These are phyloP conservation scores for Lasiosphaeria ovina DNA, from an alignment of 495 filamentous ascomycete species.

Conservation along the genomic window DNA sequence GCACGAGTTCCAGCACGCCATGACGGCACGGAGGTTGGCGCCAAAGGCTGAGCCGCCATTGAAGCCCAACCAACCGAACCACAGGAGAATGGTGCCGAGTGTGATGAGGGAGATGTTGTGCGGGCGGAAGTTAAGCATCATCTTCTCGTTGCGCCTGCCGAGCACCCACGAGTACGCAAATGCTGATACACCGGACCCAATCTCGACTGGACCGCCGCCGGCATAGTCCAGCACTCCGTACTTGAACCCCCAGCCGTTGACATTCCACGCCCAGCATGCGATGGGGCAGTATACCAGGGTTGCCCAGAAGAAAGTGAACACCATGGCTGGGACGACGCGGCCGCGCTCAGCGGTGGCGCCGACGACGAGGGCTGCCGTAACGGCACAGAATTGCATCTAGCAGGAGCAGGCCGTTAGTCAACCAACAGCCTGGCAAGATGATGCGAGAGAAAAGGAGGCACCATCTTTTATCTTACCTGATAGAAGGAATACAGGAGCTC, in stretches of 20 bases:
- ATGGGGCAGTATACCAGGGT: conserved; percentile 97
- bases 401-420: conserved; percentile 11
- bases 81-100: conserved; percentile 90
- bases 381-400: conserved; percentile 93
- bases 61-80: conserved; percentile 99
- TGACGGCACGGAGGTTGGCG: conserved; percentile 88
- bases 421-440: not conserved
- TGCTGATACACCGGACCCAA: conserved; percentile 87
- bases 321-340: conserved; percentile 89
- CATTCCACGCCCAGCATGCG: conserved; percentile 93
- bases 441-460: not conserved
- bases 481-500: conserved; percentile 91
- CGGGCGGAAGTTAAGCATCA: conserved; percentile 95
- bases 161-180: conserved; percentile 94
- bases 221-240: conserved; percentile 97
- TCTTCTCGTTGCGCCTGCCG: conserved; percentile 95
- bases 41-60: conserved; percentile 98
- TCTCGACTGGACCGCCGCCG: conserved; percentile 96
- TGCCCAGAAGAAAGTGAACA: conserved; percentile 94
- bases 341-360: conserved; percentile 92
- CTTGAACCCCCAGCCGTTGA: conserved; percentile 87
- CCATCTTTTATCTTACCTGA: conserved; percentile 51
- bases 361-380: conserved; percentile 89
- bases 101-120: conserved; percentile 98
- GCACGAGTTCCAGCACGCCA: conserved; percentile 98